These are phyloP conservation scores for Citeromyces siamensis DNA, from an alignment of 1,139 yeast genomes.

Conservation along the genomic window DNA sequence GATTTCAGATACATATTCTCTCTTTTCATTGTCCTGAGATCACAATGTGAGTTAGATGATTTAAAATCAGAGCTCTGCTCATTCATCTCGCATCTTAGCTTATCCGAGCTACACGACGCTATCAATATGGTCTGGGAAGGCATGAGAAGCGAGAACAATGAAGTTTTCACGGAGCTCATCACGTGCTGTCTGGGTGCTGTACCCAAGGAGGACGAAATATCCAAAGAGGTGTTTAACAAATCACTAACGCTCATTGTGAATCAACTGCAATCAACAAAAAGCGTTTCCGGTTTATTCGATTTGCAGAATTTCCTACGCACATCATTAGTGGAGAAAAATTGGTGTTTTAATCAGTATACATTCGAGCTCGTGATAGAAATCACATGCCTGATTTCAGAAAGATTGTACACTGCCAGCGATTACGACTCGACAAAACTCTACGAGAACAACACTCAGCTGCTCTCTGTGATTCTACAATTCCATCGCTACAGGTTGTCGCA, in stretches of 20 bases:
- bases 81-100: neutral
- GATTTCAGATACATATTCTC: neutral
- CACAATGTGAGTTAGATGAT: neutral
- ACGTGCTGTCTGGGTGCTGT: neutral
- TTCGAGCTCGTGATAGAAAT: slow-evolving; percentile 39
- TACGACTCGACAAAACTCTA: slow-evolving; percentile 18
- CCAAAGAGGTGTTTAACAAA: neutral
- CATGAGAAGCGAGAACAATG: neutral
- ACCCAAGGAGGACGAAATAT: neutral
- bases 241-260: neutral
- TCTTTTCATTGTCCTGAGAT: neutral
- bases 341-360: slow-evolving; percentile 59
- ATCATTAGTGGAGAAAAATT: slow-evolving; percentile 20
- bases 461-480: slow-evolving; percentile 45
- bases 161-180: neutral
- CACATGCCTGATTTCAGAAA: slow-evolving; percentile 15
- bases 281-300: neutral
- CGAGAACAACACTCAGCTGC: slow-evolving; percentile 25
- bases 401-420: slow-evolving; percentile 10
- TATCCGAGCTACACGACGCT: neutral
- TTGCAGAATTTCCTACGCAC: neutral
- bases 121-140: neutral
- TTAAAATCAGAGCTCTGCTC: neutral
- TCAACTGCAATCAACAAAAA: neutral
- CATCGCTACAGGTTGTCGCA: slow-evolving; percentile 62